Percentiles rank a stretch among this genome's conserved stretches.
Evolutionary conservation across 768 basidiomycete genomes (phyloP).

Genomic region (Lactarius quietus): DNA sequence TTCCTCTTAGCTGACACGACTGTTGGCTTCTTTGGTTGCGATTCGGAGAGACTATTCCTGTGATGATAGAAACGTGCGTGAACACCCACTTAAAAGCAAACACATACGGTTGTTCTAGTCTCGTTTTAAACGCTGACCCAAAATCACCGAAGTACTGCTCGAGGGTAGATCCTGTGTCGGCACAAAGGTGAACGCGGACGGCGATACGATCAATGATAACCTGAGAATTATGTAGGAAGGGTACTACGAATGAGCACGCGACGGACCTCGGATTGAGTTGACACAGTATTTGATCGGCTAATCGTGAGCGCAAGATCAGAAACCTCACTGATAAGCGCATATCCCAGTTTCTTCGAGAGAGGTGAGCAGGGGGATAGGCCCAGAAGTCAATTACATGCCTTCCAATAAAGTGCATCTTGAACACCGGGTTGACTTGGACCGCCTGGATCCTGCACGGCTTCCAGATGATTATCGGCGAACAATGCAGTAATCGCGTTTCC

Average conservation of each 20-base stretch:
- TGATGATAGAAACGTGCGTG: not conserved
- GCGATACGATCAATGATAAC: conserved; percentile 50
- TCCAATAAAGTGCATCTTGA: conserved; percentile 47
- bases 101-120: conserved; percentile 31
- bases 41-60: conserved; percentile 5
- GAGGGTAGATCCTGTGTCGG: conserved; percentile 66
- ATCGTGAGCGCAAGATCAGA: conserved; percentile 37
- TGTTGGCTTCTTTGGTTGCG: conserved; percentile 13
- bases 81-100: not conserved
- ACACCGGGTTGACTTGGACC: conserved; percentile 7
- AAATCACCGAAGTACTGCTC: conserved; percentile 54
- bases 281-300: conserved; percentile 8
- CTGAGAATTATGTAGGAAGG: conserved; percentile 36
- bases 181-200: conserved; percentile 66
- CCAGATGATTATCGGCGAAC: conserved; percentile 50
- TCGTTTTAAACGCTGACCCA: conserved; percentile 40
- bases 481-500: conserved; percentile 50
- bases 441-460: conserved; percentile 30
- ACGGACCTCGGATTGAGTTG: conserved; percentile 12
- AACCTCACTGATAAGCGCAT: conserved; percentile 64
- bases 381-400: conserved; percentile 43
- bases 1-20: conserved; percentile 13
- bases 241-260: not conserved
- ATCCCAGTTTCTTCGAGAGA: conserved; percentile 50
- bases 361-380: not conserved